These are phyloP conservation scores for Saccharomyces pastorianus DNA, from an alignment of 1,139 yeast species.

Conservation along the genomic window DNA sequence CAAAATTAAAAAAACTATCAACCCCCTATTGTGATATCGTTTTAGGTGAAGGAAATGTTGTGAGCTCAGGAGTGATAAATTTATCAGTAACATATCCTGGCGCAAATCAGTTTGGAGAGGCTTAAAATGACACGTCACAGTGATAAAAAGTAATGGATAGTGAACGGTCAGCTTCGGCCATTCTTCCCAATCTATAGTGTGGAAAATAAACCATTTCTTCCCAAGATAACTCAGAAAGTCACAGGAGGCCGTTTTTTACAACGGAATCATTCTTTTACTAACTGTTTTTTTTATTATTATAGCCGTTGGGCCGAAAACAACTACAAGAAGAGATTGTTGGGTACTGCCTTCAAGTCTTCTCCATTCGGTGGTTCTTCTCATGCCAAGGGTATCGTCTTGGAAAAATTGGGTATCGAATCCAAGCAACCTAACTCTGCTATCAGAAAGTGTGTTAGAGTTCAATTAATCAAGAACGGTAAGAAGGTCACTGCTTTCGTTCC, in stretches of 20 bases:
- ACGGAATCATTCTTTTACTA: slow-evolving; percentile 1
- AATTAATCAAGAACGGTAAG: slow-evolving; percentile 99
- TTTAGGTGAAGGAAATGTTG: background rate
- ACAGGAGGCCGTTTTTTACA: background rate
- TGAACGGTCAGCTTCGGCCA: background rate
- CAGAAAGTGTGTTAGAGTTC: slow-evolving; percentile 99
- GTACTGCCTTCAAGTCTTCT: slow-evolving; percentile 99
- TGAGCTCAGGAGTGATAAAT: background rate
- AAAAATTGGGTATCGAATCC: slow-evolving; percentile 99
- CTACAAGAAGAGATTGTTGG: slow-evolving; percentile 97
- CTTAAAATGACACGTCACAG: too few relatives aligned
- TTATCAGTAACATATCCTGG: too few relatives aligned
- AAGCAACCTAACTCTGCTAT: slow-evolving; percentile 99
- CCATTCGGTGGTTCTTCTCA: slow-evolving; percentile 99
- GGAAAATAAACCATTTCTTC: background rate
- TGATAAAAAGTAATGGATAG: background rate
- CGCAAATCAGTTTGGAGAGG: too few relatives aligned
- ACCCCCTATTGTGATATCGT: background rate
- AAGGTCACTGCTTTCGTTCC: slow-evolving; percentile 99
- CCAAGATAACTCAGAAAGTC: background rate
- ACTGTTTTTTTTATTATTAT: slow-evolving; percentile 2
- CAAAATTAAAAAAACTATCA: background rate
- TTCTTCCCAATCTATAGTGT: too few relatives aligned
- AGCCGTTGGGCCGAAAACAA: slow-evolving; percentile 98
- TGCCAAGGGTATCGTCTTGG: slow-evolving; percentile 99